These are phyloP conservation scores for Fistulifera pelliculosa DNA, from an alignment of 108 stramenopile genomes.

Conservation along the genomic window DNA sequence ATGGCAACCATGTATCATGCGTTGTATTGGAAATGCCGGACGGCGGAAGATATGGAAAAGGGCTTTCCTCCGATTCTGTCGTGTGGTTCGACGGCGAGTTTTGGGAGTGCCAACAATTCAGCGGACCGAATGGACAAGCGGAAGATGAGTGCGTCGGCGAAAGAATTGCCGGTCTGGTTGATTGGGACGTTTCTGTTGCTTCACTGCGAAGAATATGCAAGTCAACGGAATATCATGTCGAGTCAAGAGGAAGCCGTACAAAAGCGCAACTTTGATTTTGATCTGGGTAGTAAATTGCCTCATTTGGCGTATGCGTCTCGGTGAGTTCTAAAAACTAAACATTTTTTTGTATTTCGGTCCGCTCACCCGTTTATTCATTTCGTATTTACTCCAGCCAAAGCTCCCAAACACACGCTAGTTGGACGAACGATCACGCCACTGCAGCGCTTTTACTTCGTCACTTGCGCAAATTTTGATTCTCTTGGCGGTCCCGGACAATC, in stretches of 20 bases:
- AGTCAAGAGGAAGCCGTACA: conserved; percentile 70
- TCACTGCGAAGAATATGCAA: conserved; percentile 73
- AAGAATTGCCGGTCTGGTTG: conserved; percentile 82
- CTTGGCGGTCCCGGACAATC: conserved; percentile 62
- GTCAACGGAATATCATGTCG: conserved; percentile 55
- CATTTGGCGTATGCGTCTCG: no score
- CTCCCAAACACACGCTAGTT: conserved; percentile 62
- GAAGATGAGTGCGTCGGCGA: conserved; percentile 61
- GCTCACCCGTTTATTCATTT: no score
- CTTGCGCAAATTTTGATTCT: conserved; percentile 67
- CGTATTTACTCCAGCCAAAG: conserved; percentile 21
- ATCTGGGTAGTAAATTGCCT: no score
- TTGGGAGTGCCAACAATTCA: conserved; percentile 63
- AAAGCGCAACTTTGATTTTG: no score
- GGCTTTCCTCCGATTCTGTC: conserved; percentile 65
- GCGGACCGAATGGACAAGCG: conserved; percentile 20
- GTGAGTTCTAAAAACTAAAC: conserved; percentile 37
- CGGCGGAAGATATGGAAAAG: conserved; percentile 25
- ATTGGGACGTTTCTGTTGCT: conserved; percentile 72
- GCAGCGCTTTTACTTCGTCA: conserved; percentile 70
- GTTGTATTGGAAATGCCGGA: conserved; percentile 57
- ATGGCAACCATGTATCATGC: conserved; percentile 93
- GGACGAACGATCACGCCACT: conserved; percentile 71
- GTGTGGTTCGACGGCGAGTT: conserved; percentile 58
- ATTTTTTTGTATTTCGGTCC: no score